Percentiles rank a stretch among this genome's conserved stretches.
These are phyloP conservation scores for Pichia californica DNA, from an alignment of 805 yeast genomes.

Conservation along the genomic window DNA sequence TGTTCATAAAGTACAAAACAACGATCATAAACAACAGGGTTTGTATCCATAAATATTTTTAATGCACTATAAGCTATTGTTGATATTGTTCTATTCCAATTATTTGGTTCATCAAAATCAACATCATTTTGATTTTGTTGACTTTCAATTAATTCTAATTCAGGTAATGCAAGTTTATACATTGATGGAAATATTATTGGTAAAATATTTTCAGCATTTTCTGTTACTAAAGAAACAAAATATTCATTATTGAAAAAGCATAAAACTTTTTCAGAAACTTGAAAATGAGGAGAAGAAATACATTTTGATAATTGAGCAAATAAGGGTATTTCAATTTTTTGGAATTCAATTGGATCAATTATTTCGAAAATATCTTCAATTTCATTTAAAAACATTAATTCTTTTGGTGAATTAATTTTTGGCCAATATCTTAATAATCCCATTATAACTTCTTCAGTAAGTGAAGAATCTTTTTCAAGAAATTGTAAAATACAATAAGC, in stretches of 20 bases:
- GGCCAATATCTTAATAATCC: constrained; percentile 96
- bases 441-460: constrained; percentile 95
- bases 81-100: constrained; percentile 93
- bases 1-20: constrained; percentile 85
- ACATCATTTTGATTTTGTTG: constrained; percentile 24
- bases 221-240: constrained; percentile 83
- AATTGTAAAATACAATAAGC: constrained; percentile 97
- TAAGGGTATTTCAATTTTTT: constrained; percentile 84
- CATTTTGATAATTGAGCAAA: constrained; percentile 93
- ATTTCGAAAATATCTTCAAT: constrained; percentile 95
- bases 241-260: constrained; percentile 94
- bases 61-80: constrained; percentile 86
- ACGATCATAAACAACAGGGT: constrained; percentile 85
- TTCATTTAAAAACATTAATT: constrained; percentile 92
- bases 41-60: constrained; percentile 87
- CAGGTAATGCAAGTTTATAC: constrained; percentile 64
- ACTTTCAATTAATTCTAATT: constrained; percentile 27
- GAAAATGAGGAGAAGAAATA: constrained; percentile 92
- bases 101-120: constrained; percentile 41
- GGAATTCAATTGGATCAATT: constrained; percentile 88
- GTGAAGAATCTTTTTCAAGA: constrained; percentile 83
- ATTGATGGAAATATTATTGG: constrained; percentile 89
- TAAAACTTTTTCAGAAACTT: constrained; percentile 91
- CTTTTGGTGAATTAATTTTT: constrained; percentile 88
- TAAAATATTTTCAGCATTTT: constrained; percentile 83